phyloP scores from a whole-genome alignment of 768 basidiomycete species.

The Podaxis rugospora region DNA sequence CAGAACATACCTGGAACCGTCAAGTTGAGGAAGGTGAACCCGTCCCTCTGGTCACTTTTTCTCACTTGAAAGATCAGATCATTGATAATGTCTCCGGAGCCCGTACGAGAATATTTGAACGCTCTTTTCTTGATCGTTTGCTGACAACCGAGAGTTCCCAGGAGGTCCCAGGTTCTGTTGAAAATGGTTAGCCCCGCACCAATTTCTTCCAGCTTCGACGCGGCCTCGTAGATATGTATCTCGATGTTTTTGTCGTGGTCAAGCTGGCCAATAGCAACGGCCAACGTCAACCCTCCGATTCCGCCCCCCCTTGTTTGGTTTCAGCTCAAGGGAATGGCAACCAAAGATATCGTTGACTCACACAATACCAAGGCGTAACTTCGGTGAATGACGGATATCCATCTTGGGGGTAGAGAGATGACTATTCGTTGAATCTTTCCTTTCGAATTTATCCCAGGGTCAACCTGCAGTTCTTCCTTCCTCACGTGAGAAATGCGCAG shows the following conservation, averaged over 20 bases:
- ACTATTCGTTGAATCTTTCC: background rate
- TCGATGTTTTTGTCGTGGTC: slow-evolving; percentile 22
- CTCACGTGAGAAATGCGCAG: too few species aligned
- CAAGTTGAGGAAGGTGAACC: slow-evolving; percentile 21
- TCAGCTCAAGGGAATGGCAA: background rate
- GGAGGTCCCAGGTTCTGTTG: slow-evolving; percentile 25
- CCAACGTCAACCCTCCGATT: slow-evolving; percentile 25
- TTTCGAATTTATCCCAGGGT: too few species aligned
- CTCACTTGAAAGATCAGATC: slow-evolving; percentile 22
- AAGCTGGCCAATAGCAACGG: slow-evolving; percentile 19
- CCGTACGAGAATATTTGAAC: background rate
- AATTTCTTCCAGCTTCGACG: slow-evolving; percentile 28
- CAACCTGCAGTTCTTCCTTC: too few species aligned
- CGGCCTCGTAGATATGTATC: slow-evolving; percentile 38
- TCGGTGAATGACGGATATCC: background rate
- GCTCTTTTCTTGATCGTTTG: slow-evolving; percentile 7
- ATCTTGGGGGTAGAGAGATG: background rate
- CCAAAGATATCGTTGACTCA: background rate
- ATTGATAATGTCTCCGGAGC: background rate
- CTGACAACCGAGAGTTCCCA: slow-evolving; percentile 19
- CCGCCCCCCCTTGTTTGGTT: slow-evolving; percentile 22
- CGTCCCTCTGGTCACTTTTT: slow-evolving; percentile 28
- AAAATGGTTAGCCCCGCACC: slow-evolving; percentile 35
- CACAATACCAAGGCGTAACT: background rate
- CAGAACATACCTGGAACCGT: slow-evolving; percentile 21